phyloP scores from a whole-genome alignment of 2,329 filamentous ascomycete species.

The Amauroascus niger region DNA sequence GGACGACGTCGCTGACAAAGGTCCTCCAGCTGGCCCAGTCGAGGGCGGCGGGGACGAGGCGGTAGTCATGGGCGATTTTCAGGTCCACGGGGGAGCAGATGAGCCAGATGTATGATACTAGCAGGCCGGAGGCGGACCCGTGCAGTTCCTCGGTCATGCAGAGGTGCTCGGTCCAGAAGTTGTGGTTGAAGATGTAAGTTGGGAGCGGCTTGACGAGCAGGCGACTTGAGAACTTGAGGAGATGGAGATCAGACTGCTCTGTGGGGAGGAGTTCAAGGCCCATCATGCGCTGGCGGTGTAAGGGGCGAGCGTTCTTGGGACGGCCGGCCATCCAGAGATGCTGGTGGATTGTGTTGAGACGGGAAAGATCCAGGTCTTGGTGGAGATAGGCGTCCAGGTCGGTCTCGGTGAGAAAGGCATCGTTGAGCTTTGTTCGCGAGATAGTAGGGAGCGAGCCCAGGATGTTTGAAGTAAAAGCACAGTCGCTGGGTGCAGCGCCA shows the following conservation, averaged over 20 bases:
- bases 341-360: conserved; percentile 21
- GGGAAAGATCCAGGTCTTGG: conserved; percentile 12
- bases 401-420: conserved; percentile 11
- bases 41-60: conserved; percentile 28
- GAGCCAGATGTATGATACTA: conserved; percentile 37
- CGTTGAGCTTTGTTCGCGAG: conserved; percentile 2
- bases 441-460: conserved; percentile 12
- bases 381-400: conserved; percentile 11
- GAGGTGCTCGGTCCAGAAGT: conserved; percentile 21
- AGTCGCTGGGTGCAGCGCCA: background rate
- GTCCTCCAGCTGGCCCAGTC: conserved; percentile 35
- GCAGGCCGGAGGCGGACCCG: conserved; percentile 29
- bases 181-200: conserved; percentile 19
- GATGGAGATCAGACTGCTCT: conserved; percentile 23
- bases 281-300: conserved; percentile 22
- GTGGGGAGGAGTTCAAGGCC: conserved; percentile 20
- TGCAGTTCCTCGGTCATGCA: conserved; percentile 21
- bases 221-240: conserved; percentile 19
- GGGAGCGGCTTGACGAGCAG: conserved; percentile 26
- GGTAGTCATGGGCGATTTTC: conserved; percentile 24
- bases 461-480: background rate
- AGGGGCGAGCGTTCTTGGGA: conserved; percentile 19
- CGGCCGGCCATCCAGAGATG: conserved; percentile 24
- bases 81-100: conserved; percentile 35
- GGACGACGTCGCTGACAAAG: conserved; percentile 27